Conservation (phyloP, 306 rosid species). For the Pachyrhizus erosus region DNA sequence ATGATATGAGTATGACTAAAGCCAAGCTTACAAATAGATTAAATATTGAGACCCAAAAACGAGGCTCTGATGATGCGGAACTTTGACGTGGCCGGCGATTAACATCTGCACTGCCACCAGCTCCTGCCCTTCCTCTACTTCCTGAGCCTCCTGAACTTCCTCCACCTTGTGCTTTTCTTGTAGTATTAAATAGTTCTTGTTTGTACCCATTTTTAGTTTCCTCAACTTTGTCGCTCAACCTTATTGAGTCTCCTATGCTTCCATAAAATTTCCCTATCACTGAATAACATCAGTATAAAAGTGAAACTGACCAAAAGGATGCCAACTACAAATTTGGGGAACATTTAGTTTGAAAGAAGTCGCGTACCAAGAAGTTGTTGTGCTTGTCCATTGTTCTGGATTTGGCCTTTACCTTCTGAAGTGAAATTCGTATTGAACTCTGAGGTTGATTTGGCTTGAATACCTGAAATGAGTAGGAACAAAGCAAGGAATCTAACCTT, state of each 20-base stretch:
- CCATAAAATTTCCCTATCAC: slow-evolving; percentile 32
- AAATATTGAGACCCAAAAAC: slow-evolving; percentile 14
- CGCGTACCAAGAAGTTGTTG: slow-evolving; percentile 27
- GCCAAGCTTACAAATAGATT: slow-evolving; percentile 11
- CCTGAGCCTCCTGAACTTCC: neutral
- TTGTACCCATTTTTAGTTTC: slow-evolving; percentile 23
- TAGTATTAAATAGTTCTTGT: neutral
- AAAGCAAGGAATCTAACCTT: slow-evolving; percentile 26
- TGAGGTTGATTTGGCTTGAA: slow-evolving; percentile 28
- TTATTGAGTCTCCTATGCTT: slow-evolving; percentile 14
- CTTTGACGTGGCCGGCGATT: slow-evolving; percentile 18
- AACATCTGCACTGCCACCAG: slow-evolving; percentile 22
- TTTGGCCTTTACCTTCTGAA: slow-evolving; percentile 33
- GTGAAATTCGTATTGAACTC: neutral
- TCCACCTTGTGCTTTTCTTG: slow-evolving; percentile 33
- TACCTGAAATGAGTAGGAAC: slow-evolving; percentile 27
- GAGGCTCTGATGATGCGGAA: slow-evolving; percentile 36
- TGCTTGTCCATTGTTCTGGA: slow-evolving; percentile 23
- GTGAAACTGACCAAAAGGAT: neutral
- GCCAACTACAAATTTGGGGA: neutral
- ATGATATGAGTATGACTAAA: slow-evolving; percentile 8
- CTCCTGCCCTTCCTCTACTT: neutral
- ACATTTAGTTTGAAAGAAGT: neutral
- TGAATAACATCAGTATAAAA: neutral
- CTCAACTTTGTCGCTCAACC: slow-evolving; percentile 22